A percentile compares a stretch with the other conserved stretches of the same genome.
Conservation (phyloP, 805 yeast species). For the Lachancea fermentati region DNA sequence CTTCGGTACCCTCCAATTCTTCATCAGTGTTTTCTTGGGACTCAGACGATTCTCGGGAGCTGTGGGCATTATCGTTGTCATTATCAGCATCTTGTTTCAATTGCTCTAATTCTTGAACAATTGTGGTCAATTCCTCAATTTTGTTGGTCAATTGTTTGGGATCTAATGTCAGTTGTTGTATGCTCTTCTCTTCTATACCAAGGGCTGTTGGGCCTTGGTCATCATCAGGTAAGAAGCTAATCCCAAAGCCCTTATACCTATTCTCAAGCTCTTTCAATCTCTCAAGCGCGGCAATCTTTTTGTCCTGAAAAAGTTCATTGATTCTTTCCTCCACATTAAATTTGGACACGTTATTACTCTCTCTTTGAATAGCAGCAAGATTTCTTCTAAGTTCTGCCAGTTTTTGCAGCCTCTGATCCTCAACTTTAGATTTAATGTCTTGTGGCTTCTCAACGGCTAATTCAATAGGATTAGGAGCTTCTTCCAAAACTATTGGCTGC, state of each 20-base stretch:
- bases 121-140: conserved; percentile 22
- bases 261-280: conserved; percentile 65
- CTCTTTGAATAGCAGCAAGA: conserved; percentile 58
- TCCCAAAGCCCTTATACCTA: conserved; percentile 58
- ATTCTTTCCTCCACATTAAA: conserved; percentile 47
- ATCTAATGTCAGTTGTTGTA: conserved; percentile 18
- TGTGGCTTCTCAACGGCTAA: neutral
- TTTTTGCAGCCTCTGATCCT: conserved; percentile 49
- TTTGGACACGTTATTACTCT: conserved; percentile 72
- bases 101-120: conserved; percentile 19
- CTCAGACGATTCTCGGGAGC: conserved; percentile 8
- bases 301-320: conserved; percentile 51
- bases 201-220: conserved; percentile 5
- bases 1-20: conserved; percentile 8
- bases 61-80: conserved; percentile 3
- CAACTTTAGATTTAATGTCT: conserved; percentile 8
- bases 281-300: conserved; percentile 62
- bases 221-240: conserved; percentile 37
- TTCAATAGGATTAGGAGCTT: neutral
- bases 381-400: conserved; percentile 51
- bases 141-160: conserved; percentile 20
- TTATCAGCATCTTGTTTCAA: conserved; percentile 12
- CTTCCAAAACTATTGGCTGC: neutral
- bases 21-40: conserved; percentile 9
- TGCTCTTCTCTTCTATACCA: neutral